These are phyloP conservation scores for Auriscalpium orientale DNA, from an alignment of 768 basidiomycete species.

Conservation along the genomic window DNA sequence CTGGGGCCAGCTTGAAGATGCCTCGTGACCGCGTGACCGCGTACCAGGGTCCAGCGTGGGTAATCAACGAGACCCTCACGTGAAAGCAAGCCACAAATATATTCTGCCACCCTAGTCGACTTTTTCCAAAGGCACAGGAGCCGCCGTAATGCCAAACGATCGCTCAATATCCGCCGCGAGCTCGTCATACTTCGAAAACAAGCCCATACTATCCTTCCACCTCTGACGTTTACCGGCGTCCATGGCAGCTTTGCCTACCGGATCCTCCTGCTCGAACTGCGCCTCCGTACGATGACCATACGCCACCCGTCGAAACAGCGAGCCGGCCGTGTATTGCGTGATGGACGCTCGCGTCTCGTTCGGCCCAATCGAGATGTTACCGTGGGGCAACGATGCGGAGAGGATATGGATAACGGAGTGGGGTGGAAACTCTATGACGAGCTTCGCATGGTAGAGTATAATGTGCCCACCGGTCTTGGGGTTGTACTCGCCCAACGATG, in stretches of 20 bases:
- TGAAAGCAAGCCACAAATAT: too few species aligned
- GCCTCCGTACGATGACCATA: background rate
- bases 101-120: too few species aligned
- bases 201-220: background rate
- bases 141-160: background rate
- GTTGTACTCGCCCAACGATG: background rate
- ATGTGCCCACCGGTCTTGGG: background rate
- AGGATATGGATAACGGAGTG: background rate
- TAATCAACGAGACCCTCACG: too few species aligned
- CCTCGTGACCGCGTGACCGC: too few species aligned
- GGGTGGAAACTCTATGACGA: background rate
- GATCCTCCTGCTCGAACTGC: background rate
- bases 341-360: background rate
- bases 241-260: background rate
- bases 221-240: background rate
- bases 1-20: too few species aligned
- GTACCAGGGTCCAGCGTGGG: too few species aligned
- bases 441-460: background rate
- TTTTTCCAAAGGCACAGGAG: too few species aligned
- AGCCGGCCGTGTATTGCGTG: background rate
- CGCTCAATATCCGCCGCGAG: background rate
- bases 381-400: background rate
- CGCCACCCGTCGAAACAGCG: background rate
- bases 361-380: background rate
- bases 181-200: background rate